These are phyloP conservation scores for Coemansia sp. DNA, from an alignment of 192 early-diverging fungal genomes.

Conservation along the genomic window DNA sequence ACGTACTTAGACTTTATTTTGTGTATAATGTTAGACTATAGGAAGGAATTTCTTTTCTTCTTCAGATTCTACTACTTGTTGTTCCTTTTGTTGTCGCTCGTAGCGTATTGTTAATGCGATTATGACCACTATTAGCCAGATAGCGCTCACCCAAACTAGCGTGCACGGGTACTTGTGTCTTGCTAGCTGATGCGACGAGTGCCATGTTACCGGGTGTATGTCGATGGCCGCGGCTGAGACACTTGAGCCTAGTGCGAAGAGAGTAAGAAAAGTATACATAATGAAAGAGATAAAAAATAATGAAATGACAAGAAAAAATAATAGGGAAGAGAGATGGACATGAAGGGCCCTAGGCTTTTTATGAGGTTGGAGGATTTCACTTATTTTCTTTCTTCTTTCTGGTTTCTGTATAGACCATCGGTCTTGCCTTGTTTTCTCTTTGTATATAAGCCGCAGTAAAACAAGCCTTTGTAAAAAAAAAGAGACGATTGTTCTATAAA, in stretches of 20 bases:
- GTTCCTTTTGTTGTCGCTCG: not conserved
- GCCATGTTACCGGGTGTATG: not conserved
- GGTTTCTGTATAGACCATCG: too few relatives aligned
- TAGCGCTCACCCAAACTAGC: not conserved
- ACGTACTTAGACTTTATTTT: not conserved
- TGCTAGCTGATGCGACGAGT: not conserved
- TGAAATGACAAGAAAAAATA: not conserved
- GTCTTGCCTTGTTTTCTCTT: too few relatives aligned
- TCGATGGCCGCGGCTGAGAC: not conserved
- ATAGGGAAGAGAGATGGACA: not conserved
- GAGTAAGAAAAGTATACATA: not conserved
- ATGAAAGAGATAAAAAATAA: not conserved
- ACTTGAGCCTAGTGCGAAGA: not conserved
- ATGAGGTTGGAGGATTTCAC: too few relatives aligned
- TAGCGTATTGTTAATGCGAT: not conserved
- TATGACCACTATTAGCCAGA: not conserved
- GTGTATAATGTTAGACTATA: not conserved
- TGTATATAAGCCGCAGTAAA: too few relatives aligned
- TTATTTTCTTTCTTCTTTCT: too few relatives aligned
- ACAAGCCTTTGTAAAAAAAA: too few relatives aligned
- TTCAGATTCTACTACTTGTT: not conserved
- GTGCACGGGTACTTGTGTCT: not conserved
- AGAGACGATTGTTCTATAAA: too few relatives aligned
- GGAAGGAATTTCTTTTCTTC: not conserved
- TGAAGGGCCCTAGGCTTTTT: too few relatives aligned